Evolutionary conservation across 1,284 basidiomycete genomes (phyloP).

Genomic region (Moesziomyces sp.): DNA sequence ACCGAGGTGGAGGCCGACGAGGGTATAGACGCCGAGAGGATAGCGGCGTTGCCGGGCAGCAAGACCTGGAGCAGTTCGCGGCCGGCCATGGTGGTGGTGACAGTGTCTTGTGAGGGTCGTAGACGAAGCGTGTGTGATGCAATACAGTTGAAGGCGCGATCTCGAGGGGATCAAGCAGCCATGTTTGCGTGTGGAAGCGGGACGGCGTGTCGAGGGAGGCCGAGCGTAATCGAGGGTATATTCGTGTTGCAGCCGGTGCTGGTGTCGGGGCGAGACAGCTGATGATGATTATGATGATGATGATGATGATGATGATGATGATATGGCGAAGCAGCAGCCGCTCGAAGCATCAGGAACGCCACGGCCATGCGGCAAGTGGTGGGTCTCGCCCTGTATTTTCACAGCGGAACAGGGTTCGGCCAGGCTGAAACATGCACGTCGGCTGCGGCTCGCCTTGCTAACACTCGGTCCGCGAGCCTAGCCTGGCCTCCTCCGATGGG

Average conservation of each 20-base stretch:
- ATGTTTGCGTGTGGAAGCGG: background rate
- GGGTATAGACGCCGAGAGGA: slow-evolving; percentile 49
- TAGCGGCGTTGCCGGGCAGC: slow-evolving; percentile 48
- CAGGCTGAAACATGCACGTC: background rate
- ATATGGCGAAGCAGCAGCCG: too few species aligned
- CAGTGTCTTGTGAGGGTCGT: background rate
- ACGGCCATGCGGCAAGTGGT: background rate
- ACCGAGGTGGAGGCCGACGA: slow-evolving; percentile 29
- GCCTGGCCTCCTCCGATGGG: too few species aligned
- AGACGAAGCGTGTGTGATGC: background rate
- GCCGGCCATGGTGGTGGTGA: slow-evolving; percentile 21
- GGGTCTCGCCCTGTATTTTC: background rate
- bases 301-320: too few species aligned
- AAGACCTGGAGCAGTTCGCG: slow-evolving; percentile 54
- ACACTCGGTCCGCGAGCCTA: too few species aligned
- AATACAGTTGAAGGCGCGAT: background rate
- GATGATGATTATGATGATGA: too few species aligned
- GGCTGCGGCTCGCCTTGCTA: too few species aligned
- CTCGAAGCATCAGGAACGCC: too few species aligned
- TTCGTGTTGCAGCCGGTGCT: too few species aligned
- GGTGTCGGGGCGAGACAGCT: too few species aligned
- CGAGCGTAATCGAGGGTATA: too few species aligned
- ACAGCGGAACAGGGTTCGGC: background rate
- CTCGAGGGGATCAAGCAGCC: background rate
- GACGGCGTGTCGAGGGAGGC: background rate